Base-by-base conservation (phyloP, 805 yeast species). In the Saitoella complicata region DNA sequence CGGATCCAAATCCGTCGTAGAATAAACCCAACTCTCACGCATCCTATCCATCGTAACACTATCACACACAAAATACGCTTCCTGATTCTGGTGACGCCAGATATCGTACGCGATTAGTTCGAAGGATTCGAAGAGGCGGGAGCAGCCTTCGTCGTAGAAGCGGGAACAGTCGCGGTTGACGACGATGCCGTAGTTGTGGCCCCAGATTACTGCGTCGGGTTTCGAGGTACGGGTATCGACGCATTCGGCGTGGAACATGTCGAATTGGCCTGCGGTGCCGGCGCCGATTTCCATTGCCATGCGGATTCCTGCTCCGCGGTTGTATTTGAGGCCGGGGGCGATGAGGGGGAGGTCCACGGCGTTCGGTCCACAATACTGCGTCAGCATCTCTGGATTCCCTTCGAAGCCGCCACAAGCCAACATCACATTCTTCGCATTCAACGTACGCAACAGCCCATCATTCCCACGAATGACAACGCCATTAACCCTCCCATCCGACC, bases 261-360 rank as follows among this genome's bases (percentile, higher is more conserved):
- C 33, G 40, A 38, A 38, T 6, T 32, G 31, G 40, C 40, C 40
- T 33, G 40, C 40, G 5, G 40, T 38, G 30, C 33, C 40, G 11
- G 40, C 40, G 3, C 40, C 40, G 3, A 38, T 33, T 38, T 38
- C 33, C 11, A 38, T 30, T 6, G 33, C 40, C 40, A 38, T 38
- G 33, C 31, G 30, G 40, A 38, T 32, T 6, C 40, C 40, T 7
- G 5, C 30, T 30, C 40, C 40, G 5, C 33, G 30, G 40, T 38
- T 38, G 31, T 38, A 38, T 33, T 38, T 38, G 40, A 38, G 40
- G 31, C 40, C 40, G 1, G 40, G 40, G 40, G 40, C 40, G 5
- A 38, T 33, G 7, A 38, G 7, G 2, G 33, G 33, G 5, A 38
- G 40, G 33, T 38, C 33, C 40, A 30, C 40, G 32, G 40, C n/a